Evolutionary conservation across 1,284 basidiomycete species (phyloP), one percentile per base, ranked within the genome.

Genomic region (Limonomyces culmigenus): DNA sequence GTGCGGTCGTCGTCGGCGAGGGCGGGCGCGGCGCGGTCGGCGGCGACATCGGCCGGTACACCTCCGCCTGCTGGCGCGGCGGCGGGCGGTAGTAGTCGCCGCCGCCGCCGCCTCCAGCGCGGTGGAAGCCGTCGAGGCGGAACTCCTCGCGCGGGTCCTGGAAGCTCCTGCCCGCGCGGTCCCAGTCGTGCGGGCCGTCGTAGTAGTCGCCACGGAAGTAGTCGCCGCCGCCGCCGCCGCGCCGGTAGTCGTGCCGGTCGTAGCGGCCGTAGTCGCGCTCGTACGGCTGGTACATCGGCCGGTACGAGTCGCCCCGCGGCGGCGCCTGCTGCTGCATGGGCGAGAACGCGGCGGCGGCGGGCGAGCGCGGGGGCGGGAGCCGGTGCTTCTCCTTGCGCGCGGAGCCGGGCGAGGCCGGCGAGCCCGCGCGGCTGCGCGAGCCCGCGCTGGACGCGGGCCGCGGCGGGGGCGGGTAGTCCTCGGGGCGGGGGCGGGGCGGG

Each of bases 1-100:
- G 41, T 1, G 61, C 59, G 2, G 57, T 55, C n/a, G 62, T 60
- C 0, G 47, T 47, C 1, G 53, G 48, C 1, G 49, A 50, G 10
- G 63, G 59, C 10, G 15, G 45, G 33, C 35, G 35, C 27, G 27
- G 35, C 21, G 38, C 35, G 16, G 23, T 19, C 18, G 37, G 38
- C 18, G 31, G 39, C 33, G 45, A 25, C 5, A 36, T 30, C 5
- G 35, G 35, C 12, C 25, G 19, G 10, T 25, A 25, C n/a, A n/a
- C n/a, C n/a, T n/a, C n/a, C 18, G 23, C 12, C 4, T 18, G 4
- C 16, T 13, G 18, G 10, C n/a, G 23, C n/a, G 23, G 25, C 25
- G 38, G 37, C 6, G 44, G 45, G 17, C 43, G 46, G 32, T 43
- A 45, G 18, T 37, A 15, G 19, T 33, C 18, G 14, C 20, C n/a